phyloP scores from a whole-genome alignment of 495 filamentous ascomycete genomes.

The Neurospora sp. region DNA sequence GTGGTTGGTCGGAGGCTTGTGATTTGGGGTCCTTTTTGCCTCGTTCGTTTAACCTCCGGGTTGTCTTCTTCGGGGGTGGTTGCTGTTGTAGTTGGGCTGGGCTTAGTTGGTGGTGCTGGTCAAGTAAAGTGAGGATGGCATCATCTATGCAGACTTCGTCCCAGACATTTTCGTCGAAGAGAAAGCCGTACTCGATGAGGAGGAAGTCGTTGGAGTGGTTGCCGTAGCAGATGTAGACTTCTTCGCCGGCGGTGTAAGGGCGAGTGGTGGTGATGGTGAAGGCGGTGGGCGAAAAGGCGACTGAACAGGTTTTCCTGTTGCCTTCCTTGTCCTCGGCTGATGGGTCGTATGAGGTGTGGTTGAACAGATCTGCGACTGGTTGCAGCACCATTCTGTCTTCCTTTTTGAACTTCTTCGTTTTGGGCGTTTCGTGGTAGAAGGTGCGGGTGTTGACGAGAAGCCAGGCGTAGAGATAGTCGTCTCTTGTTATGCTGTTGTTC shows the following conservation, averaged over 20 bases:
- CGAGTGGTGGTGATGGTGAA: slow-evolving; percentile 52
- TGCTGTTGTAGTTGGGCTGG: neutral
- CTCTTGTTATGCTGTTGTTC: slow-evolving; percentile 36
- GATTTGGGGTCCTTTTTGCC: neutral
- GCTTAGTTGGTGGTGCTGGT: slow-evolving; percentile 24
- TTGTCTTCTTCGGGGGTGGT: neutral
- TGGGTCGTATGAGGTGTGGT: slow-evolving; percentile 39
- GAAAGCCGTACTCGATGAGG: slow-evolving; percentile 77
- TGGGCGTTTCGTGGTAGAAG: slow-evolving; percentile 58
- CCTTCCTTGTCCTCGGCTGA: slow-evolving; percentile 35
- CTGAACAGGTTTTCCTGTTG: slow-evolving; percentile 36
- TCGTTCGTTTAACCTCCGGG: neutral
- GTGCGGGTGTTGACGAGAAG: slow-evolving; percentile 73
- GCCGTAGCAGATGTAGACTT: slow-evolving; percentile 75
- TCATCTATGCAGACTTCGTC: slow-evolving; percentile 63
- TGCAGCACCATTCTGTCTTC: slow-evolving; percentile 73
- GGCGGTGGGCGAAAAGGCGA: slow-evolving; percentile 44
- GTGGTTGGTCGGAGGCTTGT: neutral
- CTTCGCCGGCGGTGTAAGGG: slow-evolving; percentile 53
- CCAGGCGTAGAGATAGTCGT: slow-evolving; percentile 62
- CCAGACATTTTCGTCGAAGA: slow-evolving; percentile 54
- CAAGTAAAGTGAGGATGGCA: slow-evolving; percentile 47
- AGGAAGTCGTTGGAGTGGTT: slow-evolving; percentile 72
- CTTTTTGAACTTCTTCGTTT: slow-evolving; percentile 36
- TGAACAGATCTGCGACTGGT: slow-evolving; percentile 84